These are phyloP conservation scores for Meripilus lineatus DNA, from an alignment of 1,284 basidiomycete genomes.

Conservation along the genomic window DNA sequence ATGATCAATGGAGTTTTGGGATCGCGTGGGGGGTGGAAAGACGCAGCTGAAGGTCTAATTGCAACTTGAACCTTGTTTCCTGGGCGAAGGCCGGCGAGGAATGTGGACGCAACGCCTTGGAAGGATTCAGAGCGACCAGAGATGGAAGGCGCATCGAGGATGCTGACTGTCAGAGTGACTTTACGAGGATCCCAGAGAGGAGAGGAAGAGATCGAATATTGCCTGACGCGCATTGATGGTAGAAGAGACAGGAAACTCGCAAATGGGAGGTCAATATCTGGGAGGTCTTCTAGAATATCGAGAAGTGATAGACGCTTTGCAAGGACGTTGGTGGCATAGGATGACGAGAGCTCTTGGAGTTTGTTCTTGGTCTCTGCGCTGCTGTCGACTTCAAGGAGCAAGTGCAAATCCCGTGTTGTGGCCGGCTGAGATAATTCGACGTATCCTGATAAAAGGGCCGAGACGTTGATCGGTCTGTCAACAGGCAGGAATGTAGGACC, in stretches of 20 bases:
- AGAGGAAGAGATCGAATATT: slow-evolving; percentile 52
- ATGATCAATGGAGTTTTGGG: slow-evolving; percentile 40
- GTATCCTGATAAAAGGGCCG: slow-evolving; percentile 37
- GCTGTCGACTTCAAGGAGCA: slow-evolving; percentile 8
- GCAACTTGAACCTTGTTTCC: slow-evolving; percentile 43
- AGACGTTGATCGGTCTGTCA: slow-evolving; percentile 32
- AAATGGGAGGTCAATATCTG: slow-evolving; percentile 36
- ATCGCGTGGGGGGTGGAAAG: slow-evolving; percentile 46
- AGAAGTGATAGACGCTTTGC: slow-evolving; percentile 38
- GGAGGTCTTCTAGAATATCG: slow-evolving; percentile 39
- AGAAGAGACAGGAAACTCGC: slow-evolving; percentile 38
- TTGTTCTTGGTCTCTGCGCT: slow-evolving; percentile 14
- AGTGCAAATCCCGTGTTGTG: slow-evolving; percentile 31
- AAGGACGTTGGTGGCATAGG: slow-evolving; percentile 34
- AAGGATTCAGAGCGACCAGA: slow-evolving; percentile 32
- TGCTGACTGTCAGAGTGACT: slow-evolving; percentile 43
- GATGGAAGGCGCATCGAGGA: slow-evolving; percentile 34
- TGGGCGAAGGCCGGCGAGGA: slow-evolving; percentile 36
- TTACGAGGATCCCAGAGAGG: slow-evolving; percentile 41
- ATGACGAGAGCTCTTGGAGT: slow-evolving; percentile 25
- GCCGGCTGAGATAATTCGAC: slow-evolving; percentile 46
- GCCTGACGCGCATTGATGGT: slow-evolving; percentile 44
- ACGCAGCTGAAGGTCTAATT: slow-evolving; percentile 36
- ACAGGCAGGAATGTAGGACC: slow-evolving; percentile 39
- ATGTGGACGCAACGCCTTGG: slow-evolving; percentile 47